Conservation (phyloP, 805 yeast species). For the Candida khao-thaluensis region DNA sequence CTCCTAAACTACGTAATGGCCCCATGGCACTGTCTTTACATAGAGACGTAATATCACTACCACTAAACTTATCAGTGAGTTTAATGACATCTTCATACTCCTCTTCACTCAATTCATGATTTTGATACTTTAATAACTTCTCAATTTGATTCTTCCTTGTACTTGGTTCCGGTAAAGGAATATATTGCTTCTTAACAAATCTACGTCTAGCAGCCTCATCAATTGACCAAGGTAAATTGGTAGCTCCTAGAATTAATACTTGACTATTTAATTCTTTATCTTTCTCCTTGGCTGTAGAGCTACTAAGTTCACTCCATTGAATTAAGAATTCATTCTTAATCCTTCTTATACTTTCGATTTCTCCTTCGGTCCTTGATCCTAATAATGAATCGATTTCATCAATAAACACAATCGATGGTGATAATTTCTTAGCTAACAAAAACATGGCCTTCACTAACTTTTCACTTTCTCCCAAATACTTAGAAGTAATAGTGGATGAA, state of each 20-base stretch:
- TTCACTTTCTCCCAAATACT: slow-evolving; percentile 89
- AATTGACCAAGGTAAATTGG: slow-evolving; percentile 94
- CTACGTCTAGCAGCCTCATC: slow-evolving; percentile 96
- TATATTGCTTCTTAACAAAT: slow-evolving; percentile 87
- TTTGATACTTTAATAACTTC: slow-evolving; percentile 68
- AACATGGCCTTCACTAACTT: slow-evolving; percentile 88
- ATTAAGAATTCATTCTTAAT: slow-evolving; percentile 91
- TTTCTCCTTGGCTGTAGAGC: slow-evolving; percentile 53
- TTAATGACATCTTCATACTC: slow-evolving; percentile 62
- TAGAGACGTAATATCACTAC: slow-evolving; percentile 87
- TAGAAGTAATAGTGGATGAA: slow-evolving; percentile 81
- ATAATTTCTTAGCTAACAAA: slow-evolving; percentile 75
- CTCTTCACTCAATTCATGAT: slow-evolving; percentile 60
- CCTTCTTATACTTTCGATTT: slow-evolving; percentile 84
- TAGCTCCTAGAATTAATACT: slow-evolving; percentile 90
- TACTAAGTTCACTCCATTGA: slow-evolving; percentile 91
- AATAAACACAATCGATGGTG: slow-evolving; percentile 92
- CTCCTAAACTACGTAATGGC: slow-evolving; percentile 87
- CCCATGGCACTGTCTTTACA: slow-evolving; percentile 99
- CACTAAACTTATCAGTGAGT: slow-evolving; percentile 80
- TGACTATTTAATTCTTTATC: slow-evolving; percentile 47
- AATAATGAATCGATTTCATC: slow-evolving; percentile 94
- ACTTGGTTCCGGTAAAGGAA: slow-evolving; percentile 87
- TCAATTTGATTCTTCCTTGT: slow-evolving; percentile 72
- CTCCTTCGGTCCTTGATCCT: slow-evolving; percentile 73